These are phyloP conservation scores for Atkinsonella hypoxylon DNA, from an alignment of 2,329 filamentous ascomycete genomes.

Conservation along the genomic window DNA sequence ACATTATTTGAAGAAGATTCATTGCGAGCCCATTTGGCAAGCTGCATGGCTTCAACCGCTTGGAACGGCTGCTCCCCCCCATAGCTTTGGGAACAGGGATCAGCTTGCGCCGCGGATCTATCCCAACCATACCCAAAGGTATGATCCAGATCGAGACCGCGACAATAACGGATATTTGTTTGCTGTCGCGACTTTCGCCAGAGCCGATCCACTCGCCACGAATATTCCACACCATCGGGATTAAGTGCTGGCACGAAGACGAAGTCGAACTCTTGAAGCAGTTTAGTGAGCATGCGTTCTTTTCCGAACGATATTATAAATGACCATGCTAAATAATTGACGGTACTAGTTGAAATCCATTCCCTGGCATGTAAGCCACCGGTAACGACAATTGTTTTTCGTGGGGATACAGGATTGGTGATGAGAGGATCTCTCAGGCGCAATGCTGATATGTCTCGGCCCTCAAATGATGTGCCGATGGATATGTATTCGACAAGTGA, in stretches of 20 bases:
- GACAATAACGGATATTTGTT: constrained; percentile 72
- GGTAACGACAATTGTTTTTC: constrained; percentile 69
- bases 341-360: constrained; percentile 90
- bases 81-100: constrained; percentile 86
- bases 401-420: constrained; percentile 31
- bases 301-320: constrained; percentile 77
- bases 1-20: constrained; percentile 64
- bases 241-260: constrained; percentile 83
- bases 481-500: constrained; percentile 61
- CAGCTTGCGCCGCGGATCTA: constrained; percentile 47
- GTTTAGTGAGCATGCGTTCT: constrained; percentile 54
- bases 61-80: constrained; percentile 76
- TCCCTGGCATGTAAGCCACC: constrained; percentile 89
- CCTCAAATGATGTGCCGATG: constrained; percentile 80
- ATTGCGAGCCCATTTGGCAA: constrained; percentile 75
- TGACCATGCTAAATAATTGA: constrained; percentile 82
- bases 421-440: constrained; percentile 52
- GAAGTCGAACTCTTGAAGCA: constrained; percentile 77
- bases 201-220: constrained; percentile 80
- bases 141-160: constrained; percentile 80
- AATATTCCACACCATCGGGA: constrained; percentile 89
- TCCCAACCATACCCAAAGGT: constrained; percentile 82
- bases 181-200: constrained; percentile 92
- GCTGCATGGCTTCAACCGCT: constrained; percentile 60
- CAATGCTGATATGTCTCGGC: constrained; percentile 72